Conservation (phyloP, 1,284 basidiomycete species). For the Grifola frondosa region DNA sequence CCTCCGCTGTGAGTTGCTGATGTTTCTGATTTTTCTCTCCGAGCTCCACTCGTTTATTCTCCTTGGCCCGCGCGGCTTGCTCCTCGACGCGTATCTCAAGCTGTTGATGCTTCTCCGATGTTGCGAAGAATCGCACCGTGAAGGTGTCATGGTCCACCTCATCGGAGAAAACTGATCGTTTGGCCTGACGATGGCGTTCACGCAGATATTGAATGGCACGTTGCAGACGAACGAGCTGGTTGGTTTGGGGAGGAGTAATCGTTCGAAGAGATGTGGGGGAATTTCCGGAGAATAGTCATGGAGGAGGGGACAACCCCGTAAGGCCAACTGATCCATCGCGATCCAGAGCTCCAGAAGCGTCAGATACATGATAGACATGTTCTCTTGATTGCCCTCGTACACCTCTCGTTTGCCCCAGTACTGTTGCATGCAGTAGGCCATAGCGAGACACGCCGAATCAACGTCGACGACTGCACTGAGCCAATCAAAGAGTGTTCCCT, state of each 20-base stretch:
- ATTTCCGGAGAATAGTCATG: conserved; percentile 47
- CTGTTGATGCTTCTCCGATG: too few relatives aligned
- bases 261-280: conserved; percentile 33
- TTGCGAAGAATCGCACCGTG: conserved; percentile 5
- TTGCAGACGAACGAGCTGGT: conserved; percentile 28
- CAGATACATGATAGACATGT: conserved; percentile 42
- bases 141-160: neutral
- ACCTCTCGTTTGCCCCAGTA: too few relatives aligned
- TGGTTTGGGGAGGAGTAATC: conserved; percentile 37
- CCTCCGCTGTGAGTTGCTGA: too few relatives aligned
- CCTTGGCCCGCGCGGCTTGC: neutral
- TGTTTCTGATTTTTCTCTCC: too few relatives aligned
- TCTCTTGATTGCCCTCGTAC: conserved; percentile 40
- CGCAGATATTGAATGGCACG: conserved; percentile 31
- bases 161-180: conserved; percentile 26
- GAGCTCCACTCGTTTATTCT: neutral
- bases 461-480: too few relatives aligned
- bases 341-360: too few relatives aligned
- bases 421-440: too few relatives aligned
- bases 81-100: conserved; percentile 26
- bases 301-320: conserved; percentile 36
- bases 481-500: too few relatives aligned
- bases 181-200: conserved; percentile 23
- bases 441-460: too few relatives aligned
- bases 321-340: conserved; percentile 41